These are phyloP conservation scores for Pythium brachiatum DNA, from an alignment of 352 stramenopile genomes.

Conservation along the genomic window DNA sequence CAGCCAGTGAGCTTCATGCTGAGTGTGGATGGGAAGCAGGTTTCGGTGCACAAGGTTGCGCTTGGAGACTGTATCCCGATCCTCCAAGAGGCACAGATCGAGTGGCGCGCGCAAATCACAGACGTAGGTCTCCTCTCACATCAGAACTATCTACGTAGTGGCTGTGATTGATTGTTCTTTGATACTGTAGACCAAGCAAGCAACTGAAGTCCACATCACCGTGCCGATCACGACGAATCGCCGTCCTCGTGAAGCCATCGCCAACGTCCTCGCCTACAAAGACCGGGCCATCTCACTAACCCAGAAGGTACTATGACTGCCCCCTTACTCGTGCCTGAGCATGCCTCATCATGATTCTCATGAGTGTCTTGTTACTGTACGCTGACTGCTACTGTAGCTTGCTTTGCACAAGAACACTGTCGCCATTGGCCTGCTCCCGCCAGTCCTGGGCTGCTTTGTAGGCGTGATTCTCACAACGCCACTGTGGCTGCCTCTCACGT, in stretches of 20 bases:
- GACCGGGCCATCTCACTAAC: constrained; percentile 35
- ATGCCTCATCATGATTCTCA: too few species aligned
- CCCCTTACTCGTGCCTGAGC: too few species aligned
- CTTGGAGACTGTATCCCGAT: constrained; percentile 53
- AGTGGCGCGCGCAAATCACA: constrained; percentile 30
- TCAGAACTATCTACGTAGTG: too few species aligned
- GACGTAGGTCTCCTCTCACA: constrained; percentile 5
- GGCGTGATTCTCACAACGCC: constrained; percentile 47
- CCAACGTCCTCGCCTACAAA: constrained; percentile 38
- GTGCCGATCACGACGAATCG: constrained; percentile 43
- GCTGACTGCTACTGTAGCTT: constrained; percentile 34
- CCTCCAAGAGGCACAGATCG: constrained; percentile 37
- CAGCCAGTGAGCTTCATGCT: constrained; percentile 42
- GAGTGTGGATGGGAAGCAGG: constrained; percentile 22
- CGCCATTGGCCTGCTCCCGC: constrained; percentile 43
- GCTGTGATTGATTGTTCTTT: too few species aligned
- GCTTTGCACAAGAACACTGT: constrained; percentile 60
- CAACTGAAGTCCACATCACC: constrained; percentile 32
- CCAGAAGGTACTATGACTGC: constrained; percentile 51
- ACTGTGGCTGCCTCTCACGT: constrained; percentile 54
- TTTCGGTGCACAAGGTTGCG: constrained; percentile 35
- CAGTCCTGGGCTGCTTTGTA: constrained; percentile 39
- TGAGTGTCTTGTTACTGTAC: neutral
- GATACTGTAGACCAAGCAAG: constrained; percentile 23
- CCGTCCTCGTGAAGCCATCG: constrained; percentile 42